Evolutionary conservation across 2,329 filamentous ascomycete genomes (phyloP).

Genomic region (Colletotrichum musicola): DNA sequence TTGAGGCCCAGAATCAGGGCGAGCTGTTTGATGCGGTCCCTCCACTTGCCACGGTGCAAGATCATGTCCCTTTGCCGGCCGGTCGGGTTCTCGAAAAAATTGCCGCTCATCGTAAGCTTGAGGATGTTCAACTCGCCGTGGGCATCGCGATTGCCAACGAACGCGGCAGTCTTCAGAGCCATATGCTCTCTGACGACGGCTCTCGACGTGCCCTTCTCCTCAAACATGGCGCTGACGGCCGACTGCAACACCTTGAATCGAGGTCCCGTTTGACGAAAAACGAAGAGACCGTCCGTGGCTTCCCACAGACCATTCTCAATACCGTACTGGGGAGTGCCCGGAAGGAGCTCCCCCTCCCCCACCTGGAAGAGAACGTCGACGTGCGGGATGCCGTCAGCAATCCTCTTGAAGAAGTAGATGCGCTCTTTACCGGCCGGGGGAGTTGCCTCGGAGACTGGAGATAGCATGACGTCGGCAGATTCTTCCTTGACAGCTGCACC

Average conservation of each 20-base stretch:
- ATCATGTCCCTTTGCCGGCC: constrained; percentile 29
- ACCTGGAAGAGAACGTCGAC: constrained; percentile 7
- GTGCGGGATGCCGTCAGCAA: neutral
- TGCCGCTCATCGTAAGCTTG: neutral
- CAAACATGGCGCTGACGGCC: neutral
- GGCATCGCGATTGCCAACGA: neutral
- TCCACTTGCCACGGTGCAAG: constrained; percentile 48
- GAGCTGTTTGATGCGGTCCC: constrained; percentile 45
- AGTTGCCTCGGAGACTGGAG: neutral
- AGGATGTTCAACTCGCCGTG: rapidly evolving
- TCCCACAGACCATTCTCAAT: neutral
- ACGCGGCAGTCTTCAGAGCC: neutral
- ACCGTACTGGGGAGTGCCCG: neutral
- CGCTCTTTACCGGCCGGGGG: neutral
- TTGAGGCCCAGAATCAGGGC: constrained; percentile 46
- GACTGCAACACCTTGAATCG: neutral
- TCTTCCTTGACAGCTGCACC: neutral
- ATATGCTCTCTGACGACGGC: neutral
- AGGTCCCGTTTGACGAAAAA: neutral
- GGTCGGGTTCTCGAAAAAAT: neutral
- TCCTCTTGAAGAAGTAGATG: constrained; percentile 17
- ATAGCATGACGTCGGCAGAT: neutral
- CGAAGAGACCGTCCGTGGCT: neutral
- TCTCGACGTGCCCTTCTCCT: rapidly evolving
- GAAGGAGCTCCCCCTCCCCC: neutral